Evolutionary conservation across 2,329 filamentous ascomycete genomes (phyloP).

Genomic region (Pyricularia grisea): DNA sequence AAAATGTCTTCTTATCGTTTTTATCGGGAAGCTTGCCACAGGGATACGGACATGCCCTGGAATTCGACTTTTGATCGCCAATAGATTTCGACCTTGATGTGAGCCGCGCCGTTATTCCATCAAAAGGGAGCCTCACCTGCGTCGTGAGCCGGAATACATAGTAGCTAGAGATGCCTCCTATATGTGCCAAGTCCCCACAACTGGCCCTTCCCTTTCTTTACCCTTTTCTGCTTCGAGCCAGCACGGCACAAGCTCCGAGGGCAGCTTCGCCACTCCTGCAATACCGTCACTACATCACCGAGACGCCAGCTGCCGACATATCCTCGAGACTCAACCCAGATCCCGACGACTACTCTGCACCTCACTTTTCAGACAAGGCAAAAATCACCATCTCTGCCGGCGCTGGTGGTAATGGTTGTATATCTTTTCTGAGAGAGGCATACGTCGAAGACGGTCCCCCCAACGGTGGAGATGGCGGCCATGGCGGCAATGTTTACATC

Average conservation of each 20-base stretch:
- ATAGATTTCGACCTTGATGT: neutral
- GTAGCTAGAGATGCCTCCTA: slow-evolving; percentile 27
- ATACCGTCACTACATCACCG: slow-evolving; percentile 17
- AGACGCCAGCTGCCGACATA: slow-evolving; percentile 12
- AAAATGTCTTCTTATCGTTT: neutral
- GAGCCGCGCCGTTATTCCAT: neutral
- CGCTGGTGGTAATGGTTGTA: slow-evolving; percentile 79
- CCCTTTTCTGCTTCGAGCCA: slow-evolving; percentile 27
- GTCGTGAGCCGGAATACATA: neutral
- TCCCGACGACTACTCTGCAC: slow-evolving; percentile 74
- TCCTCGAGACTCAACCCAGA: slow-evolving; percentile 63
- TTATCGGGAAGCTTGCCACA: neutral
- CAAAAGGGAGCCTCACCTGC: neutral
- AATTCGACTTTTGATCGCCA: neutral
- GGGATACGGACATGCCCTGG: neutral
- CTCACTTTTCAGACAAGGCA: slow-evolving; percentile 82
- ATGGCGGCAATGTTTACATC: slow-evolving; percentile 87
- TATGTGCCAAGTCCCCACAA: slow-evolving; percentile 26
- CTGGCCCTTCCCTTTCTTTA: slow-evolving; percentile 40
- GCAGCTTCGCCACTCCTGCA: neutral
- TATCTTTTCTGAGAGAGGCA: slow-evolving; percentile 88
- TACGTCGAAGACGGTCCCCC: slow-evolving; percentile 82
- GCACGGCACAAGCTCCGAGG: neutral
- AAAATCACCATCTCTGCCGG: slow-evolving; percentile 70
- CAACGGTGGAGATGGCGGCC: slow-evolving; percentile 90